phyloP scores from a whole-genome alignment of 352 stramenopile genomes.

The Phytopythium delawarense region DNA sequence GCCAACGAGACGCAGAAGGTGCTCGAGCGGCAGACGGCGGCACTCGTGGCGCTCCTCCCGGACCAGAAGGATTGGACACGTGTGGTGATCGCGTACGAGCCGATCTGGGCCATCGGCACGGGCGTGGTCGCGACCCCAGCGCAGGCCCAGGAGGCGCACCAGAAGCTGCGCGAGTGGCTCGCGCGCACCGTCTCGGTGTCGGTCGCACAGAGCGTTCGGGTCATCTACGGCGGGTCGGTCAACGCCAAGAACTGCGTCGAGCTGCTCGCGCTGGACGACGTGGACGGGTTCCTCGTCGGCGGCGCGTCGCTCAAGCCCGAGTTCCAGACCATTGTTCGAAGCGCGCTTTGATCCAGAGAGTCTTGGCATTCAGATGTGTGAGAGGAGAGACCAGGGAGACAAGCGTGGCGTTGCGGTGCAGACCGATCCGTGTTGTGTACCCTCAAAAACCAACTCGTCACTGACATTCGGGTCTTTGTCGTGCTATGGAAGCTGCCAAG shows the following conservation, averaged over 20 bases:
- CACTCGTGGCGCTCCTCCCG: slow-evolving; percentile 80
- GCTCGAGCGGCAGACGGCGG: slow-evolving; percentile 94
- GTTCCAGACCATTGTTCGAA: slow-evolving; percentile 86
- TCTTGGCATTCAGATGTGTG: not conserved
- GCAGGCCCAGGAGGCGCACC: slow-evolving; percentile 92
- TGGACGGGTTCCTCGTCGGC: slow-evolving; percentile 94
- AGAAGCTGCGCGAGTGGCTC: slow-evolving; percentile 83
- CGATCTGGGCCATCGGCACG: slow-evolving; percentile 98
- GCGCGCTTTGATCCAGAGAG: slow-evolving; percentile 32
- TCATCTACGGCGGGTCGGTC: slow-evolving; percentile 94
- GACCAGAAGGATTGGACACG: slow-evolving; percentile 70
- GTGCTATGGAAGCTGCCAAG: not conserved
- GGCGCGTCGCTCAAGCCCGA: slow-evolving; percentile 92
- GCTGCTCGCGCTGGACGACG: slow-evolving; percentile 82
- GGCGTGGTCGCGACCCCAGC: slow-evolving; percentile 94
- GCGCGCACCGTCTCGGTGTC: slow-evolving; percentile 50
- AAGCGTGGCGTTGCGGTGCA: not conserved
- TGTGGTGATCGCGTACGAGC: slow-evolving; percentile 96
- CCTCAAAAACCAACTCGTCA: slow-evolving; percentile 5
- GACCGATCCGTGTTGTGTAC: slow-evolving; percentile 4
- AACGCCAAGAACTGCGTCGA: slow-evolving; percentile 88
- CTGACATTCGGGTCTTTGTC: slow-evolving; percentile 1
- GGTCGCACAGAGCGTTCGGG: slow-evolving; percentile 73
- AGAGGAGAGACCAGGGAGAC: not conserved
- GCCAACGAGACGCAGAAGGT: slow-evolving; percentile 90